Percentiles rank a stretch among this genome's conserved stretches.
Conservation (phyloP, 495 filamentous ascomycete species). For the Daldinia decipiens region DNA sequence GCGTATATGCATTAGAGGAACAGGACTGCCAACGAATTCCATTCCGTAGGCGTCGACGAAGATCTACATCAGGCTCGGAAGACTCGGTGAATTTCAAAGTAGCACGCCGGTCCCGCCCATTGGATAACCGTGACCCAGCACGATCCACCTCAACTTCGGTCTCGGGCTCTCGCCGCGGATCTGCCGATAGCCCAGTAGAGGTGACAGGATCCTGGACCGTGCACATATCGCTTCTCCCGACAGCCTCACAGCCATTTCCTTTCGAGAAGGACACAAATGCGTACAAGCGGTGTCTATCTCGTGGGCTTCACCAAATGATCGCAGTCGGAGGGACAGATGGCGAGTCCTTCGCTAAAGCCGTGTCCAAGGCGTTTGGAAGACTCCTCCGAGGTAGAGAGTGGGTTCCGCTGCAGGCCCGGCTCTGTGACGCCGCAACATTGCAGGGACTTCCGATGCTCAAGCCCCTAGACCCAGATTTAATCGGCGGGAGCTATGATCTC, state of each 20-base stretch:
- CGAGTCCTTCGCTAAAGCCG: conserved; percentile 57
- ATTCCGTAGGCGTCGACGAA: conserved; percentile 43
- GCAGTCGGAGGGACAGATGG: conserved; percentile 59
- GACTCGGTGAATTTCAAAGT: conserved; percentile 38
- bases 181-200: conserved; percentile 23
- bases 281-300: conserved; percentile 66
- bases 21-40: conserved; percentile 25
- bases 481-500: conserved; percentile 54
- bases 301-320: conserved; percentile 64
- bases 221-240: conserved; percentile 65
- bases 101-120: conserved; percentile 19
- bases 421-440: conserved; percentile 64
- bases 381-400: conserved; percentile 61
- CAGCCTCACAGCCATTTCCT: conserved; percentile 61
- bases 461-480: conserved; percentile 54
- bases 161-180: conserved; percentile 22
- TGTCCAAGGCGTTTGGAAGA: conserved; percentile 59
- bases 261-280: conserved; percentile 68
- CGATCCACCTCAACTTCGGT: conserved; percentile 20
- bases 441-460: conserved; percentile 67
- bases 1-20: conserved; percentile 60
- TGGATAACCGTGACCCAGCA: conserved; percentile 15
- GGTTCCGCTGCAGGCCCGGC: conserved; percentile 64
- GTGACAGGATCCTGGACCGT: conserved; percentile 61
- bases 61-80: conserved; percentile 46